Conservation (phyloP, 805 yeast genomes). For the Kodamaea nitidulidarum region DNA sequence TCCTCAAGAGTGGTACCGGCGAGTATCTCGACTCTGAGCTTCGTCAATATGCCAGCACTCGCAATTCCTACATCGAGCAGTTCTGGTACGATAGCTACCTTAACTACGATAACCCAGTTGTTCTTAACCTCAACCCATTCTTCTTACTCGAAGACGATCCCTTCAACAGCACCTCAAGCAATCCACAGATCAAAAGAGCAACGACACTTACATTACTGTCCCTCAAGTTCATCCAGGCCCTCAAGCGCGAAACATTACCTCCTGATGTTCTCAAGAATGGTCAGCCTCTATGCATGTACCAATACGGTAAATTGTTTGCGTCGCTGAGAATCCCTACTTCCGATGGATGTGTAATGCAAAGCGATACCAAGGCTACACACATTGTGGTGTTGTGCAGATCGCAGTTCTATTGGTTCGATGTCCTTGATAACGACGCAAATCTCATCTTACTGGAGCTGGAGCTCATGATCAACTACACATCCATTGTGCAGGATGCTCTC, state of each 20-base stretch:
- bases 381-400: conserved; percentile 78
- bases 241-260: conserved; percentile 68
- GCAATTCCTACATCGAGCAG: conserved; percentile 84
- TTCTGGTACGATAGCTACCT: conserved; percentile 92
- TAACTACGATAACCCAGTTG: conserved; percentile 85
- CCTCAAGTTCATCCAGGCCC: conserved; percentile 73
- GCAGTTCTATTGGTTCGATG: conserved; percentile 95
- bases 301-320: conserved; percentile 81
- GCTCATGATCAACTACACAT: conserved; percentile 66
- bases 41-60: conserved; percentile 53
- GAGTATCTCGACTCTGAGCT: conserved; percentile 61
- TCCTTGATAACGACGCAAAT: conserved; percentile 67
- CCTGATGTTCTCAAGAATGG: conserved; percentile 65
- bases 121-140: conserved; percentile 86
- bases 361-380: conserved; percentile 72
- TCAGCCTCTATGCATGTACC: conserved; percentile 81
- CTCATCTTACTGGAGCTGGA: conserved; percentile 72
- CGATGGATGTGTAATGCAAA: conserved; percentile 80
- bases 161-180: conserved; percentile 46
- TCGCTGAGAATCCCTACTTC: conserved; percentile 80
- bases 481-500: conserved; percentile 72
- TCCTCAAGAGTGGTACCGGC: conserved; percentile 50
- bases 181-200: conserved; percentile 72
- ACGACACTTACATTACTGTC: conserved; percentile 74
- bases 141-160: conserved; percentile 91